Conservation (phyloP, 495 filamentous ascomycete species). For the Neurospora sp. region DNA sequence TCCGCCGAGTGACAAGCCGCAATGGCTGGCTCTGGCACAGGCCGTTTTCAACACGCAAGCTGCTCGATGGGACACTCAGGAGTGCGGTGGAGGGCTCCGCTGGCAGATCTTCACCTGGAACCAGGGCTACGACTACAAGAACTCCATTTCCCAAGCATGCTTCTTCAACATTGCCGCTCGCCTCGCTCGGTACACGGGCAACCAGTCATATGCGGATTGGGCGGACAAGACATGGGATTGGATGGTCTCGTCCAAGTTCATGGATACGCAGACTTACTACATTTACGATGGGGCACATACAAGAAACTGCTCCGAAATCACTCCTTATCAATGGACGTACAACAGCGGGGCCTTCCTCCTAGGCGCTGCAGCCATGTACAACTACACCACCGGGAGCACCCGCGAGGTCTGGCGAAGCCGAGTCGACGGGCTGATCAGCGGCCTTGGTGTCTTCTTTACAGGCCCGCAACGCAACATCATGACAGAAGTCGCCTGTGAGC, state of each 20-base stretch:
- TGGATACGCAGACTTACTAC: conserved; percentile 33
- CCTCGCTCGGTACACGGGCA: conserved; percentile 59
- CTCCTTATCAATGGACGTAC: conserved; percentile 54
- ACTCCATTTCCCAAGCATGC: conserved; percentile 57
- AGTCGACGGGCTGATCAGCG: conserved; percentile 41
- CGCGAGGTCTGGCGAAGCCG: conserved; percentile 40
- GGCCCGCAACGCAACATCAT: conserved; percentile 39
- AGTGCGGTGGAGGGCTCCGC: conserved; percentile 64
- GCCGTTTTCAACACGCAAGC: conserved; percentile 70
- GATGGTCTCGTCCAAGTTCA: conserved; percentile 40
- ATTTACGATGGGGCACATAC: conserved; percentile 51
- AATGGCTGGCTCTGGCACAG: conserved; percentile 71
- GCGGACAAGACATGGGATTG: conserved; percentile 63
- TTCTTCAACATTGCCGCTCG: conserved; percentile 65
- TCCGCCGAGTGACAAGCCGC: conserved; percentile 45
- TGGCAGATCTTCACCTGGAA: conserved; percentile 82
- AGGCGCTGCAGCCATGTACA: conserved; percentile 65
- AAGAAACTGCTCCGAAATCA: conserved; percentile 38
- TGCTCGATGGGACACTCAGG: conserved; percentile 51
- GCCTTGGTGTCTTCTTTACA: conserved; percentile 43
- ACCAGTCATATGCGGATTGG: conserved; percentile 61
- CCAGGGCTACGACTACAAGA: conserved; percentile 69
- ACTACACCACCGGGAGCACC: conserved; percentile 41
- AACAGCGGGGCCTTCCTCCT: conserved; percentile 59
- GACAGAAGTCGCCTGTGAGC: conserved; percentile 67